Base-by-base conservation (phyloP, 2,329 filamentous ascomycete species). In the Penicillium rolfsii region DNA sequence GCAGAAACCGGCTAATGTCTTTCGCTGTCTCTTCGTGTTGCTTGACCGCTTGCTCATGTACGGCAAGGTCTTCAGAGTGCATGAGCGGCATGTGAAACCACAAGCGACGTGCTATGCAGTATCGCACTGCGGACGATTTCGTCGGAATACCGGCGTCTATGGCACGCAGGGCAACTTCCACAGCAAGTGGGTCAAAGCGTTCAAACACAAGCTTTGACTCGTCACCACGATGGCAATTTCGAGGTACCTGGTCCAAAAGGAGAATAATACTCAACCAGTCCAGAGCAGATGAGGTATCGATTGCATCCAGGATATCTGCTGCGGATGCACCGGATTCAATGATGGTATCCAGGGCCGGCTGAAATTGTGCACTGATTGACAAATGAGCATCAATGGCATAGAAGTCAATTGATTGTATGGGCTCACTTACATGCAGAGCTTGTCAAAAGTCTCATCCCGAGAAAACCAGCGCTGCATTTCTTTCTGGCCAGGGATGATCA, bases 21-120 rank as follows among this genome's bases (percentile, higher is more conserved):
- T 30, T 49, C 7, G 62, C 60, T 3, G 48, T 70, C 43, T 57
- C 59, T 38, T 65, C 67, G 19, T 67, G 61, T 41, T 58, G 38
- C 9, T 54, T 48, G 14, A 67, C 8, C 3, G 67, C 67, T 55
- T 59, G 50, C 52, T 70, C 60, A 36, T 70, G 67, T 11, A 67
- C 60, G 33, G 48, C 57, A 45, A 68, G 43, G n/a, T 55, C 55
- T 54, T 70, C 67, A 7, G 83, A 83, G 71, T 89, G 87, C 79
- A 84, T 81, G 5, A 89, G 72, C 0, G 87, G 85, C 67, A 89
- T 73, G 67, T 83, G 83, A 67, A 88, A 84, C 85, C 86, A 89
- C 22, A 74, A 72, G 1, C 83, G 79, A 49, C 81, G 79, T 8
- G 74, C 69, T 0, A 71, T 26, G 70, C 69, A 58, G 74, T 70